Base-by-base conservation (phyloP, 192 early-diverging fungal species). In the Spinellus fusiger region DNA sequence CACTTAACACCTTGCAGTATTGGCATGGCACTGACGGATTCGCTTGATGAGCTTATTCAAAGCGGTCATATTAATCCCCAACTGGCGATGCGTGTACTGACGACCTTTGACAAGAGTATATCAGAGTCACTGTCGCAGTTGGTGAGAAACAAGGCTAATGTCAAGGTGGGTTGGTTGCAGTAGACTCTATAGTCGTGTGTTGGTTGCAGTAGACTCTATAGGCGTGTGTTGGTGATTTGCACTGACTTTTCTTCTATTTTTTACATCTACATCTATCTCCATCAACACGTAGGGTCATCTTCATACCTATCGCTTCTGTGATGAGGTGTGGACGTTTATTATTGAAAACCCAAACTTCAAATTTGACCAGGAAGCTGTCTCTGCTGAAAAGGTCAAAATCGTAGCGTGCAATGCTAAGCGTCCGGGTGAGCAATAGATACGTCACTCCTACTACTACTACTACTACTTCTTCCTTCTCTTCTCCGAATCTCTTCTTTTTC, bases 321-420 rank as follows among this genome's bases (percentile, higher is more conserved):
- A 99, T 65, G 97, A 99, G 59, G 95, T 99, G 23, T 99, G 94
- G 94, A 97, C 95, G 1, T 96, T 99, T 79, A 84, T 95, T 32
- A 84, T 95, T 51, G 85, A 89, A 31, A 80, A 86, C 38, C 86
- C 91, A 26, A 89, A 78, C n/a, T 92, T 98, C 70, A 84, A 87
- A 46, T 86, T 97, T 59, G 97, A 98, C 26, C 77, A 85, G 54
- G 95, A 95, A 25, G 76, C 66, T 10, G 77, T 94, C 1, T 76
- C 79, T 1, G 87, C 87, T 20, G 92, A 97, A 54, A 93, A 93
- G 70, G 86, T 97, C 71, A 98, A 97, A 68, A 86, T 99, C 61
- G 93, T 98, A 46, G 93, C 96, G 1, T 98, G 96, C 60, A 93
- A 87, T 67, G 82, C 85, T 33, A 86, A 78, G 38, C 80, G 83